Base-by-base conservation (phyloP, 1,284 basidiomycete genomes). In the Anthracocystis panici-leucophaei region DNA sequence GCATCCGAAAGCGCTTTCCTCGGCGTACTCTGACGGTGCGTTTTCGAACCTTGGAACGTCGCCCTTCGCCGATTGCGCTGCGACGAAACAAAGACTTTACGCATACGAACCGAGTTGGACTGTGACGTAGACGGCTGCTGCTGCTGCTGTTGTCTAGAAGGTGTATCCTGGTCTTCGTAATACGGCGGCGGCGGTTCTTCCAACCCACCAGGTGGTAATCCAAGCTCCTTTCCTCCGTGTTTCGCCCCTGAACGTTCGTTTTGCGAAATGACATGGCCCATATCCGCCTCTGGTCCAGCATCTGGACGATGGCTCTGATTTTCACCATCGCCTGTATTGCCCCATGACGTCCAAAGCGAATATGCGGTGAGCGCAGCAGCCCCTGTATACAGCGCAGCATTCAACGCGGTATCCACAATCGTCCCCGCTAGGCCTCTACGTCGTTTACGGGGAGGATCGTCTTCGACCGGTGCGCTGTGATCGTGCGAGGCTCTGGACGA, bases 311-410 rank as follows among this genome's bases (percentile, higher is more conserved):
- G 60, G n/a, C 48, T 56, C 35, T 69, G 71, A 2, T 61, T 40
- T 49, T 69, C 63, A 2, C 14, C 20, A 40, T 79, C 67, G 33
- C 55, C 48, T 14, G 53, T 50, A 8, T 60, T 57, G 35, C 78
- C 65, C 78, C 78, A 80, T 1, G 62, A 67, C 1, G 68, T 66
- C 78, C 78, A 80, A 1, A 80, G 56, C 20, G 75, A 76, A 25
- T 79, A 80, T 1, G 78, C 78, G 0, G 78, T 80, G 11, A 80
- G 57, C 4, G 78, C 78, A 1, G 77, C 78, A 16, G 78, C 78
- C 25, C 78, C 78, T 2, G 78, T 75, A 45, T 74, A 78, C 12
- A 80, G 61, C 3, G 78, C 78, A 12, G 78, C 75, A 25, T 71
- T 78, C 21, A 80, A 51, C 1, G 78, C 78, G 5, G 72, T 71